Base-by-base conservation (phyloP, 2,329 filamentous ascomycete species). In the Emergomyces orientalis region DNA sequence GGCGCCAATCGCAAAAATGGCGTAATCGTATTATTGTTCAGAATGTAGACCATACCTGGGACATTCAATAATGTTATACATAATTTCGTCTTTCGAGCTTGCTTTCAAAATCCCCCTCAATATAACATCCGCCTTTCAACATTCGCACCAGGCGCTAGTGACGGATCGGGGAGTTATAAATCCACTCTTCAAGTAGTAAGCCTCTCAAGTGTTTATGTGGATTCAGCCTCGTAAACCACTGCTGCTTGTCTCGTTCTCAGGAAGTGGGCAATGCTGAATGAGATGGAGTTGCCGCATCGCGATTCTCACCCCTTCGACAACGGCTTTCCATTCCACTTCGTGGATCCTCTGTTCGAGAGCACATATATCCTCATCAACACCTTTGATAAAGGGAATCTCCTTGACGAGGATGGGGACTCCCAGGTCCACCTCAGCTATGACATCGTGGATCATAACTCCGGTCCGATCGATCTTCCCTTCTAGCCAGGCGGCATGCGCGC, bases 371-470 rank as follows among this genome's bases (percentile, higher is more conserved):
- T 90, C 86, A 43, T 84, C 86, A 57, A 83, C 80, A 0, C 77
- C 79, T 64, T 82, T 82, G 67, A 83, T 85, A 64, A 83, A 77
- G 62, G 85, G 80, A 30, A 96, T 84, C 75, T 92, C 87, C 66
- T 81, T 75, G 1, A 87, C 82, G 65, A 92, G 71, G 68, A 96
- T 88, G 11, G 89, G 87, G 66, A 83, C 80, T 2, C 91, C 91
- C 70, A 88, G 83, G 77, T 96, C 91, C 62, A 96, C 90, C 73
- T 93, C 85, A 9, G 78, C 80, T 65, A 89, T 86, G 56, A 96
- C 91, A 75, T 92, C 88, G 77, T 96, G 91, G 19, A 91, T 86
- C 92, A 96, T 96, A 61, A 95, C 87, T 0, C 92, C 91, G 0
- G 85, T 91, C 67, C 81, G 82, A 67, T 82, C 82, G 67, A 88